Percentiles rank a stretch among this genome's conserved stretches.
These are phyloP conservation scores for Daldinia sp. DNA, from an alignment of 2,329 filamentous ascomycete genomes.

Conservation along the genomic window DNA sequence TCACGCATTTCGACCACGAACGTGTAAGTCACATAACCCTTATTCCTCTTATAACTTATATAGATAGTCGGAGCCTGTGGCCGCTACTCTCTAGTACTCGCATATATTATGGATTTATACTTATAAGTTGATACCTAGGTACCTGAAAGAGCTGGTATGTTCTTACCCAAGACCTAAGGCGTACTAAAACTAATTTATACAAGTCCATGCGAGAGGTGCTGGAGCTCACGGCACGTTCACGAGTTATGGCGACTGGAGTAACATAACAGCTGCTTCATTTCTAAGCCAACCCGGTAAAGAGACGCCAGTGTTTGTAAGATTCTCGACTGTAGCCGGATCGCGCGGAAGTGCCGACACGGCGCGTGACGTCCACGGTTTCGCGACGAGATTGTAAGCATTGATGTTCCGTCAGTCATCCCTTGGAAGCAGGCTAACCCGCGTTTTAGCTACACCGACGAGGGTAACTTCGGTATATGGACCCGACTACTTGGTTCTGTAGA, in stretches of 20 bases:
- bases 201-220: constrained; percentile 67
- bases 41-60: background rate
- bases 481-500: constrained; percentile 4
- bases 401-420: background rate
- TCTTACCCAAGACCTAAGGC: constrained; percentile 26
- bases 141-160: constrained; percentile 43
- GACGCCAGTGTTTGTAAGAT: constrained; percentile 65
- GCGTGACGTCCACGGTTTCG: constrained; percentile 71
- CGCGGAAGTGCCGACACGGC: constrained; percentile 67
- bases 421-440: constrained; percentile 22
- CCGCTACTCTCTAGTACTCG: background rate
- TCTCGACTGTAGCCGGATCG: constrained; percentile 69
- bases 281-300: constrained; percentile 60
- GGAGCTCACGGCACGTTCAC: constrained; percentile 68
- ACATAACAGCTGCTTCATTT: constrained; percentile 69
- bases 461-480: constrained; percentile 65
- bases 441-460: constrained; percentile 66
- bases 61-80: background rate
- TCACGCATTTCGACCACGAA: constrained; percentile 66
- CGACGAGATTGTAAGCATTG: constrained; percentile 58
- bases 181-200: constrained; percentile 50
- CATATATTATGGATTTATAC: background rate
- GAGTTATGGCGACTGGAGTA: constrained; percentile 67
- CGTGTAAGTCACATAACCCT: constrained; percentile 52
- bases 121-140: constrained; percentile 41